Evolutionary conservation across 1,284 basidiomycete species (phyloP), one percentile per base, ranked within the genome.

Genomic region (Ganoderma resinaceum): DNA sequence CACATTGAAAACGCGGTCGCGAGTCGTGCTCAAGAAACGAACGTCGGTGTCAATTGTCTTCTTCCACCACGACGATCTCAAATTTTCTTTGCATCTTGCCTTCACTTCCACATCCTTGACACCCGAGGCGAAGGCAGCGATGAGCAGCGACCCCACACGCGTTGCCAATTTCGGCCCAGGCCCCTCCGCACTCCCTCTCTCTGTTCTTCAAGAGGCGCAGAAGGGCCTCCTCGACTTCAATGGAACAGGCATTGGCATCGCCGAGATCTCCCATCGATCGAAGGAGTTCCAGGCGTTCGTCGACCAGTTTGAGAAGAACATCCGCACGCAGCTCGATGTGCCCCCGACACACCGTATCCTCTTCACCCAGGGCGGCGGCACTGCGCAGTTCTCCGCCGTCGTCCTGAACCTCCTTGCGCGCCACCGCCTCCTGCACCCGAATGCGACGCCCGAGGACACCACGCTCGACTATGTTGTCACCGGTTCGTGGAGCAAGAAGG

Each of bases 181-280:
- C 2, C 96, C 96, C 33, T 97, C 95, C 37, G 92, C 94, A 0
- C 85, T 98, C 42, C 96, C 96, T 20, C 87, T 90, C 23, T 82
- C 89, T 4, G 95, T 98, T 16, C 89, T 98, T 52, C 83, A 90
- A 76, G 91, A 96, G 76, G 94, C 96, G 2, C 84, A 90, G 37
- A 86, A 89, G 70, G 92, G 91, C 14, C 85, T 98, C 20, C 82
- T 98, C 76, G 93, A 98, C 82, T 98, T 96, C 82, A 84, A 91
- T 67, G 86, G 86, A 61, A 96, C 94, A 3, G 97, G 96, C 42
- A 96, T 98, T 74, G 96, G 96, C 61, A 90, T 98, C 77, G 94
- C 95, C 62, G 96, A 98, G 81, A 90, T 98, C 77, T 96, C 94
- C 1, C 96, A 98, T 80, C 93, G 96, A 72, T 95, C 95, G 53